Evolutionary conservation across 1,284 basidiomycete genomes (phyloP).

Genomic region (Papiliotrema flavescens): DNA sequence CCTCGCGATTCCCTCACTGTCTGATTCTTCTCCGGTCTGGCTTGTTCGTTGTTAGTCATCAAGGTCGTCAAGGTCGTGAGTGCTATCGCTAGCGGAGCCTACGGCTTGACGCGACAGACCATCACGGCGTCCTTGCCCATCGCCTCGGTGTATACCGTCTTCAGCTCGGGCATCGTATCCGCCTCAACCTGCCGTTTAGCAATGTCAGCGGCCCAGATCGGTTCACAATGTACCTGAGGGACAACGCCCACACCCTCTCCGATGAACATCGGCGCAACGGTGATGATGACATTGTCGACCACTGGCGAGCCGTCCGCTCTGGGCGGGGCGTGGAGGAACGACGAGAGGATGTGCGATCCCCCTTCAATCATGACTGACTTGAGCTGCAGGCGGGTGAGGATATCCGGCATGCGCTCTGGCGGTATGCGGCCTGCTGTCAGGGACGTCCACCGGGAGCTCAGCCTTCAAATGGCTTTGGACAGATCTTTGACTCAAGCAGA

Average conservation of each 20-base stretch:
- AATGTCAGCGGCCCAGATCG: neutral
- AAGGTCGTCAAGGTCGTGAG: neutral
- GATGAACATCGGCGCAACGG: conserved; percentile 75
- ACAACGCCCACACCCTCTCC: conserved; percentile 64
- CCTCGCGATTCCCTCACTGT: too few species aligned
- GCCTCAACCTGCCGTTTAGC: conserved; percentile 22
- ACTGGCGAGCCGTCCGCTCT: conserved; percentile 44
- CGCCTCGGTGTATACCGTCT: conserved; percentile 35
- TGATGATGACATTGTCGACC: conserved; percentile 73
- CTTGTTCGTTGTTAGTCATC: neutral
- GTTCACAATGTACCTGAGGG: conserved; percentile 25
- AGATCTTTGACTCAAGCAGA: too few species aligned
- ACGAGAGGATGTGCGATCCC: conserved; percentile 75
- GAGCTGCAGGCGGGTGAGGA: conserved; percentile 59
- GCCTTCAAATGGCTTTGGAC: too few species aligned
- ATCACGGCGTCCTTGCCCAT: conserved; percentile 49
- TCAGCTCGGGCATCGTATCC: conserved; percentile 29
- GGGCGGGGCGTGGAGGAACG: conserved; percentile 58
- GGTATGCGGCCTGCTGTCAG: conserved; percentile 51
- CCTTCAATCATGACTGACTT: conserved; percentile 91
- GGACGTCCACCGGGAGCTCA: neutral
- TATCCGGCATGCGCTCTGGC: conserved; percentile 56
- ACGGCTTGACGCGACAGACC: conserved; percentile 22
- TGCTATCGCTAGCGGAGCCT: neutral
- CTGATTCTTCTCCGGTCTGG: too few species aligned